phyloP scores from a whole-genome alignment of 2,329 filamentous ascomycete genomes.

The Amauroascus niger region DNA sequence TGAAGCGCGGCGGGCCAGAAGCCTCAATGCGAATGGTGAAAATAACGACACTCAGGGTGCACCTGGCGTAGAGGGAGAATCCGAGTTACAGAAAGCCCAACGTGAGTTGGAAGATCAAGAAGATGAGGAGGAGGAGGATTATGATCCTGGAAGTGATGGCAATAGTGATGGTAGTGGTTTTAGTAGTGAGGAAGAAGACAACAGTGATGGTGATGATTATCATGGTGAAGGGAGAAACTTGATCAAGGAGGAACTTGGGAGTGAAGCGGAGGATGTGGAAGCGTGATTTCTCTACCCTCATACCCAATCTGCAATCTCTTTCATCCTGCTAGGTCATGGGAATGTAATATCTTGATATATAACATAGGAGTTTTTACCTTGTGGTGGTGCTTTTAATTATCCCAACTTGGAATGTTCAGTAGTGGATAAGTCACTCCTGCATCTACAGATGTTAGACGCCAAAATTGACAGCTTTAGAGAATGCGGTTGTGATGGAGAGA shows the following conservation, averaged over 20 bases:
- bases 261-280: slow-evolving; percentile 35
- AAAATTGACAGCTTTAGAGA: no score
- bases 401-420: neutral
- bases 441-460: no score
- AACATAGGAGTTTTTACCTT: neutral
- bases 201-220: slow-evolving; percentile 22
- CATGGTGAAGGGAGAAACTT: slow-evolving; percentile 29
- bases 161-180: slow-evolving; percentile 41
- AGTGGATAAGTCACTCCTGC: neutral
- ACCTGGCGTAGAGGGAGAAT: slow-evolving; percentile 42
- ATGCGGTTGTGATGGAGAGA: no score
- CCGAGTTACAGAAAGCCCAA: slow-evolving; percentile 50
- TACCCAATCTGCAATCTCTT: neutral
- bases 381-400: neutral
- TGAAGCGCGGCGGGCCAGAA: slow-evolving; percentile 50
- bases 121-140: slow-evolving; percentile 43
- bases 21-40: slow-evolving; percentile 43
- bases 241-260: slow-evolving; percentile 36
- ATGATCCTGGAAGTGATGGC: slow-evolving; percentile 42
- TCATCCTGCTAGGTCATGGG: neutral
- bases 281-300: neutral
- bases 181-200: slow-evolving; percentile 36
- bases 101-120: slow-evolving; percentile 44
- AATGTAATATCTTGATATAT: neutral
- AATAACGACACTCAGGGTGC: slow-evolving; percentile 24